Evolutionary conservation across 2,329 filamentous ascomycete species (phyloP), one percentile per base, ranked within the genome.

Genomic region (Botrytis fragariae): DNA sequence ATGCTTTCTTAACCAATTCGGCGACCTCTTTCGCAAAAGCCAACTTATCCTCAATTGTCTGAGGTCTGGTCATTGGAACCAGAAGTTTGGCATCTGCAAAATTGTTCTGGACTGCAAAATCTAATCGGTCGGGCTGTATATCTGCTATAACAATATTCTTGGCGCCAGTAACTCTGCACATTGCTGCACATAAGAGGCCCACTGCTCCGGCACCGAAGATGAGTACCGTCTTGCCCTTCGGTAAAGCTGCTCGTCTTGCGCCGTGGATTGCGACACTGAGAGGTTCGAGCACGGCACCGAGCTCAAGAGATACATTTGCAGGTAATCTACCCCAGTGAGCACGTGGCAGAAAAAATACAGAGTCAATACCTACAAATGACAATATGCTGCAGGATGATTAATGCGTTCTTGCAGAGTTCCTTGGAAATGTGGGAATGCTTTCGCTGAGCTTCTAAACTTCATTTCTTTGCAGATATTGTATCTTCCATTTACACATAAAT

Each of bases 141-240:
- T 98, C 96, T 14, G 95, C 98, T 80, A 98, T 94, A 76, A 97
- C 92, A 74, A 98, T 89, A 20, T 94, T 94, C 76, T 92, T 93
- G 4, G 95, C 95, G 51, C 95, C 95, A 0, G 93, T 93, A 0
- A 95, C 95, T 75, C 80, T 80, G 60, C 72, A 74, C 77, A 81
- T 80, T 14, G 80, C 80, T 18, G 80, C 80, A 61, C 77, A 79
- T 20, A 81, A 74, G 73, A 98, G 87, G 51, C 95, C 96, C 79
- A 98, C 98, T 57, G 96, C 95, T 0, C 95, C 96, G 3, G 96
- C 96, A 74, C 96, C 95, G 80, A 95, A 97, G 76, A 98, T 89
- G 59, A 98, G 85, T 61, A 97, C 91, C 1, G 93, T 90, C 82
- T 97, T 94, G 74, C 93, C 94, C 35, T 97, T 87, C 73, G 88